Conservation (phyloP, 345 rosid species). For the Luvunga scandens region DNA sequence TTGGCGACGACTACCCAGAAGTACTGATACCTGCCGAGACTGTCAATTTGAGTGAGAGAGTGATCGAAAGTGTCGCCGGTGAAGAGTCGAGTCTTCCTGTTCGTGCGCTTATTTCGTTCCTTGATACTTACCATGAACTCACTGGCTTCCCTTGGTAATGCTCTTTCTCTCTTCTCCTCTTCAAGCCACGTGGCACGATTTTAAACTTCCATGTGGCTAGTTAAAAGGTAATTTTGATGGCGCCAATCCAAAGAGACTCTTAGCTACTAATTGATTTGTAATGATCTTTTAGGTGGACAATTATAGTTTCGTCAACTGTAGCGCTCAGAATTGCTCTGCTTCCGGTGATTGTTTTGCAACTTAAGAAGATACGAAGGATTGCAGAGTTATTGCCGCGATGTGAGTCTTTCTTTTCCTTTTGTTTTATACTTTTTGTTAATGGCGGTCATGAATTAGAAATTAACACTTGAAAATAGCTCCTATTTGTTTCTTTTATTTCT, state of each 20-base stretch:
- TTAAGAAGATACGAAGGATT: slow-evolving; percentile 54
- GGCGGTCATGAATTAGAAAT: too few species aligned
- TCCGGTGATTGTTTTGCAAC: slow-evolving; percentile 67
- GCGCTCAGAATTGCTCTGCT: slow-evolving; percentile 62
- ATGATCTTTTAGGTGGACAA: slow-evolving; percentile 57
- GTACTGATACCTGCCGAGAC: slow-evolving; percentile 13
- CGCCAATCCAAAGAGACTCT: not conserved
- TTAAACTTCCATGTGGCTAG: too few species aligned
- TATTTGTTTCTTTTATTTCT: not conserved
- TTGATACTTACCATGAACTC: slow-evolving; percentile 68
- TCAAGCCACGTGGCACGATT: too few species aligned
- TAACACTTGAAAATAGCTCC: not conserved
- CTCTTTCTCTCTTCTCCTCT: not conserved
- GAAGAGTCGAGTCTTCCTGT: slow-evolving; percentile 47
- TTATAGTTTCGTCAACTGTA: slow-evolving; percentile 70
- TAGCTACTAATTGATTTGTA: not conserved
- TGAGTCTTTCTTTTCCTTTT: slow-evolving; percentile 27
- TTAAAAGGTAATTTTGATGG: not conserved
- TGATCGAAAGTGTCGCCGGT: slow-evolving; percentile 17
- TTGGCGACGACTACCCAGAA: slow-evolving; percentile 16
- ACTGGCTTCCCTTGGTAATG: slow-evolving; percentile 83
- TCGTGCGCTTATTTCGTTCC: slow-evolving; percentile 48
- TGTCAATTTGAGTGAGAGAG: slow-evolving; percentile 15
- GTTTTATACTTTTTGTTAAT: not conserved
- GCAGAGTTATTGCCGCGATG: slow-evolving; percentile 63